A percentile compares a stretch with the other conserved stretches of the same genome.
Evolutionary conservation across 2,329 filamentous ascomycete species (phyloP).

Genomic region (Venturia asperata): DNA sequence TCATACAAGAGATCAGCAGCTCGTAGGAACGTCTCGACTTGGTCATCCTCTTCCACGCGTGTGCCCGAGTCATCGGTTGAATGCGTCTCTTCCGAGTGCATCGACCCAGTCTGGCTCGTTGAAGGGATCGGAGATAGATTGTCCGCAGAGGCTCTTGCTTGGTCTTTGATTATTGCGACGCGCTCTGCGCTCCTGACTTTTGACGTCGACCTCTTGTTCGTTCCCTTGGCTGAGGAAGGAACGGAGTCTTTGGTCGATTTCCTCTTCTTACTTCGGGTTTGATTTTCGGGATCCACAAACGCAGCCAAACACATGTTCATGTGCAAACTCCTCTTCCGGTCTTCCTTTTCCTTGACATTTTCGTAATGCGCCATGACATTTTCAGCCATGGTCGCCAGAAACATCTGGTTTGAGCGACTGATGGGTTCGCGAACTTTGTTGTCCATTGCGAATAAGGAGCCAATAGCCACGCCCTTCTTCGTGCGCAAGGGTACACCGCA

Average conservation of each 20-base stretch:
- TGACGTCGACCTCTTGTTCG: neutral
- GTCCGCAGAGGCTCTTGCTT: neutral
- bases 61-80: conserved; percentile 11
- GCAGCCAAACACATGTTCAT: conserved; percentile 27
- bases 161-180: neutral
- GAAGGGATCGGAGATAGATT: neutral
- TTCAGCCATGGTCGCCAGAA: conserved; percentile 8
- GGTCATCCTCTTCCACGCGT: conserved; percentile 29
- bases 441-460: conserved; percentile 29
- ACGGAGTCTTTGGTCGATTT: neutral
- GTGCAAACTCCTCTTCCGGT: conserved; percentile 24
- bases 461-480: conserved; percentile 30
- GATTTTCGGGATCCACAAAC: conserved; percentile 26
- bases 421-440: conserved; percentile 24
- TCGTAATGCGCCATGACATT: conserved; percentile 21
- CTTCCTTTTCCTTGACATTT: conserved; percentile 30
- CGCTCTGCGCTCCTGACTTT: neutral
- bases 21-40: conserved; percentile 40
- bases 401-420: conserved; percentile 22
- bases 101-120: neutral
- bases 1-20: conserved; percentile 44
- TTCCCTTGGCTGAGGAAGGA: neutral
- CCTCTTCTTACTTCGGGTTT: conserved; percentile 14
- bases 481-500: conserved; percentile 30
- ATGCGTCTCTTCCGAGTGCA: conserved; percentile 17